Evolutionary conservation across 2,329 filamentous ascomycete genomes (phyloP), one percentile per base, ranked within the genome.

Genomic region (Penicillium palitans): DNA sequence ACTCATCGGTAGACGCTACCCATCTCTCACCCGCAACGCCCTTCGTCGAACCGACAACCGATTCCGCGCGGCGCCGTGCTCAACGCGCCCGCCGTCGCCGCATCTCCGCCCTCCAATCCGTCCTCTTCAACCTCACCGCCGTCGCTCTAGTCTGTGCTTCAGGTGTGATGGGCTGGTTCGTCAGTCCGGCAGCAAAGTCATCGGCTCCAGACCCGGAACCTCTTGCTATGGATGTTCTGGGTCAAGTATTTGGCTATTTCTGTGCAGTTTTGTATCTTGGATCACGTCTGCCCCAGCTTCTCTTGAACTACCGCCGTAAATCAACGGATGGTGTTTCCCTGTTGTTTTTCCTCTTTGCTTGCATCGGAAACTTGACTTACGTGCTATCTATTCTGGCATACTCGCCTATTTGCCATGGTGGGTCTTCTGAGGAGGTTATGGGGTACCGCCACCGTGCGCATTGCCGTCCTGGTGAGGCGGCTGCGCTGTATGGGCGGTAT

Each of bases 331-430:
- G 95, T 4, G 88, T 99, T 21, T 93, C 90, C 64, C 87, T 97
- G 78, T 83, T 98, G 12, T 99, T 98, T 78, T 98, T 98, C 79
- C 81, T 98, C 24, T 98, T 99, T 73, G 95, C 95, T 5, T 98
- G 93, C 72, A 85, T 98, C 6, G 95, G 95, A 2, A 99, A 99
- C 73, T 75, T 96, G 64, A 97, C 93, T 0, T 98, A 96, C 70
- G 93, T 97, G 19, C 79, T 96, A 39, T 93, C 89, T 39, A 98
- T 99, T 66, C 83, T 98, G 63, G 93, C 92, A 1, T 98, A 92
- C 70, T 90, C 93, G 59, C 91, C 93, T 0, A 79, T 83, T 31
- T 96, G 91, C 42, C 60, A 57, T 21, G 55, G 61, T 21, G 55
- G 48, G 6, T 59, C 54, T 65, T 57, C 27, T 66, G 77, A 64